Evolutionary conservation across 129 eudicot species (phyloP), one percentile per base, ranked within the genome.

Genomic region (Rutidosis leptorrhynchoides): DNA sequence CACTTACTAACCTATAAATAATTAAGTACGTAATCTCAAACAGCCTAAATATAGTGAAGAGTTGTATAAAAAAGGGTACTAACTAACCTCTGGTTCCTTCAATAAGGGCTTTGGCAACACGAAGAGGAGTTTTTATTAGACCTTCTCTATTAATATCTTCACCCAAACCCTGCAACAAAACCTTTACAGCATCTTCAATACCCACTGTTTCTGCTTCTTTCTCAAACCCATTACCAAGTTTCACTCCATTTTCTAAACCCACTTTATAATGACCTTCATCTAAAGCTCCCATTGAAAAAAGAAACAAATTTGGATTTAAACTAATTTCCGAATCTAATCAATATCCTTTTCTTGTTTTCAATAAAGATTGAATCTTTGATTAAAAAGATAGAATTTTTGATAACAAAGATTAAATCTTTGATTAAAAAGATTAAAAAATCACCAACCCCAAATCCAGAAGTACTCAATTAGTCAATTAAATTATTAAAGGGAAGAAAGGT

Each of bases 81-180:
- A 20, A 33, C 45, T 20, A 7, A 93, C 96, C 99, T 88, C 87
- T 76, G 2, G 99, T 93, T 68, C 92, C 99, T 70, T 93, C 92
- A 43, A 79, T 70, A 21, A 93, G 77, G 28, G 98, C 98, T 83
- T 88, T 88, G 37, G 98, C 98, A 40, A 93, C 99, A 30, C 99
- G 96, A 74, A 85, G 83, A 52, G 99, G 99, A 19, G 99, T 93
- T 80, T 86, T 93, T 61, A 35, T 59, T n/a, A 93, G 64, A 56
- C 99, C 99, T 80, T 93, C 99, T 32, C 99, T 79, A 60, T 86
- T 77, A 56, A 85, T 49, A 78, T 93, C 96, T 73, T 93, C 99
- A 51, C 95, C 96, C 82, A 93, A 77, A 59, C 96, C 99, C 45
- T 82, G 72, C 86, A 93, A 86, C 65, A 93, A 73, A 58, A 89